Conservation (phyloP, 2,329 filamentous ascomycete species). For the Endoconidiophora laricicola region DNA sequence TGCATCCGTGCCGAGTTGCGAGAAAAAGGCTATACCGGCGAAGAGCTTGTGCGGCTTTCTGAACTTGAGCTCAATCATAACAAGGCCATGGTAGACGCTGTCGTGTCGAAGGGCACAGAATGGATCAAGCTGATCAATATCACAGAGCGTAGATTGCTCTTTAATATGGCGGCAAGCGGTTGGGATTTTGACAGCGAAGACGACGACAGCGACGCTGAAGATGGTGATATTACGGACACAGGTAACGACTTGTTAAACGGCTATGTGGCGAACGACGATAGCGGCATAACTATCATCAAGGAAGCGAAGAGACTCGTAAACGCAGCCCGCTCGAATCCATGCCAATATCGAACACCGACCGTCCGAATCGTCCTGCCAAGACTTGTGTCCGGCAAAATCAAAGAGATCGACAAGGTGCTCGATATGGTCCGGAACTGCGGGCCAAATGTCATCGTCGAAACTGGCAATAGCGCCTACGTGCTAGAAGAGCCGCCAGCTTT, state of each 20-base stretch:
- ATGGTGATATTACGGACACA: too few relatives aligned
- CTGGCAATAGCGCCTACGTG: neutral
- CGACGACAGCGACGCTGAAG: neutral
- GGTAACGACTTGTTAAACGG: neutral
- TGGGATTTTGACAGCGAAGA: constrained; percentile 1
- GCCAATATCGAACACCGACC: neutral
- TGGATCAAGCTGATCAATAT: constrained; percentile 3
- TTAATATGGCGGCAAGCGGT: constrained; percentile 1
- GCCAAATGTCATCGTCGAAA: constrained; percentile 1
- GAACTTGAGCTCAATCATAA: neutral
- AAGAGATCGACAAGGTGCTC: constrained; percentile 2
- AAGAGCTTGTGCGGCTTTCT: neutral
- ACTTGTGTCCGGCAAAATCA: neutral
- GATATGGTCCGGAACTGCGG: neutral
- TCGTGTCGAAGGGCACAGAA: neutral
- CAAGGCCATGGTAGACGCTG: neutral
- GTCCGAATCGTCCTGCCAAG: neutral
- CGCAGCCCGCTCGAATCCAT: constrained; percentile 1
- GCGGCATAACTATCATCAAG: neutral
- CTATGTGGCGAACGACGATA: too few relatives aligned
- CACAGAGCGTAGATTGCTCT: neutral
- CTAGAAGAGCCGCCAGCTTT: neutral
- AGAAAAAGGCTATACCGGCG: neutral
- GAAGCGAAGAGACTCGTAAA: neutral
- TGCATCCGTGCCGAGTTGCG: neutral